A percentile compares a stretch with the other conserved stretches of the same genome.
Conservation (phyloP, 2,329 filamentous ascomycete genomes). For the Calonectria pteridis region DNA sequence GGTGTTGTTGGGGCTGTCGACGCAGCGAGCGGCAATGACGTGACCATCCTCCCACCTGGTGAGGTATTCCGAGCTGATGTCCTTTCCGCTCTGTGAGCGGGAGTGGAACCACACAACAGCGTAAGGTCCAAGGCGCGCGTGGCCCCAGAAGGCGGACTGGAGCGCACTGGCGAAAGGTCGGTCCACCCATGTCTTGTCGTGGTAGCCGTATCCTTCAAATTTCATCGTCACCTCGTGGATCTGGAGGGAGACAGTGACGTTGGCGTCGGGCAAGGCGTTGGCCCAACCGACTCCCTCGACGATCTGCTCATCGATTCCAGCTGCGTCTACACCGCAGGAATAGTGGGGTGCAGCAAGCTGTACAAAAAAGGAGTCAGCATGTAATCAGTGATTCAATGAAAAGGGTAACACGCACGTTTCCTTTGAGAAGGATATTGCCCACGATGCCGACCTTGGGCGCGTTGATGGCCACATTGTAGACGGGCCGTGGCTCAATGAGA, state of each 20-base stretch:
- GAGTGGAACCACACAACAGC: background rate
- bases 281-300: background rate
- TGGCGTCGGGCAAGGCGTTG: background rate
- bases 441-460: background rate
- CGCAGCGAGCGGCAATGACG: background rate
- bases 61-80: background rate
- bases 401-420: background rate
- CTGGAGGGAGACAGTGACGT: background rate
- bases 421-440: background rate
- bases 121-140: background rate
- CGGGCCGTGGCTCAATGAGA: background rate
- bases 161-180: background rate
- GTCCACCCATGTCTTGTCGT: background rate
- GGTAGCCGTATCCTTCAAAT: background rate
- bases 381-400: no score
- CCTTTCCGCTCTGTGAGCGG: background rate
- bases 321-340: background rate
- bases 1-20: background rate
- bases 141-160: constrained; percentile 1
- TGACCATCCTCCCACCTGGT: background rate
- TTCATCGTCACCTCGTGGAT: background rate
- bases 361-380: background rate
- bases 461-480: background rate
- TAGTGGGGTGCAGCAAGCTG: background rate
- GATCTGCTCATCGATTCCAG: background rate